These are phyloP conservation scores for Lodderomyces metapsilosis DNA, from an alignment of 1,139 yeast genomes.

Conservation along the genomic window DNA sequence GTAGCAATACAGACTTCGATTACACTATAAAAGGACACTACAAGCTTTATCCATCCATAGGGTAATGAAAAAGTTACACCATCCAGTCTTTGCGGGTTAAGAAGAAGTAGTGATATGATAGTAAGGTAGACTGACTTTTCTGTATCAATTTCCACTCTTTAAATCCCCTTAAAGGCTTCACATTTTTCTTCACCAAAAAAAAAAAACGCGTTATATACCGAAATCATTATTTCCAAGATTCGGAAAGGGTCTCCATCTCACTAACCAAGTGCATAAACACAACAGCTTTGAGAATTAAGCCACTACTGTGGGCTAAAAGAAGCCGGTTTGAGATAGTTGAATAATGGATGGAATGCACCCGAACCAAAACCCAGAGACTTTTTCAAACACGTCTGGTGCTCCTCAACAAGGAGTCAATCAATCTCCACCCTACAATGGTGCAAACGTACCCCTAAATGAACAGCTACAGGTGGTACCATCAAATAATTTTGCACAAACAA, in stretches of 20 bases:
- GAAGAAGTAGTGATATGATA: no score
- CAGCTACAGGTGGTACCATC: not conserved
- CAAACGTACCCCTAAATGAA: not conserved
- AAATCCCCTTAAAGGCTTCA: no score
- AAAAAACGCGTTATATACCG: not conserved
- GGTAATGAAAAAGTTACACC: no score
- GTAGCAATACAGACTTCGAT: not conserved
- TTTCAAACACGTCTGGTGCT: not conserved
- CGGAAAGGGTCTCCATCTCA: not conserved
- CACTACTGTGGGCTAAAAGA: not conserved
- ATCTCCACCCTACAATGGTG: not conserved
- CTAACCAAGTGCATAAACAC: not conserved
- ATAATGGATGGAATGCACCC: not conserved
- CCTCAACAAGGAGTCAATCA: not conserved
- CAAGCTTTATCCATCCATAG: no score
- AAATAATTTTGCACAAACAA: not conserved
- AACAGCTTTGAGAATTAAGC: not conserved
- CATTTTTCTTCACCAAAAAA: not conserved
- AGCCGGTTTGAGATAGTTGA: no score
- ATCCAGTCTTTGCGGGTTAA: no score
- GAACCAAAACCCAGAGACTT: not conserved
- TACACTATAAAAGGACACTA: no score
- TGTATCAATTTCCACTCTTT: no score
- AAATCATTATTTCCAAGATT: no score
- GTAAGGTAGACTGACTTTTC: no score